These are phyloP conservation scores for Peniophora sp. DNA, from an alignment of 1,284 basidiomycete species.

Conservation along the genomic window DNA sequence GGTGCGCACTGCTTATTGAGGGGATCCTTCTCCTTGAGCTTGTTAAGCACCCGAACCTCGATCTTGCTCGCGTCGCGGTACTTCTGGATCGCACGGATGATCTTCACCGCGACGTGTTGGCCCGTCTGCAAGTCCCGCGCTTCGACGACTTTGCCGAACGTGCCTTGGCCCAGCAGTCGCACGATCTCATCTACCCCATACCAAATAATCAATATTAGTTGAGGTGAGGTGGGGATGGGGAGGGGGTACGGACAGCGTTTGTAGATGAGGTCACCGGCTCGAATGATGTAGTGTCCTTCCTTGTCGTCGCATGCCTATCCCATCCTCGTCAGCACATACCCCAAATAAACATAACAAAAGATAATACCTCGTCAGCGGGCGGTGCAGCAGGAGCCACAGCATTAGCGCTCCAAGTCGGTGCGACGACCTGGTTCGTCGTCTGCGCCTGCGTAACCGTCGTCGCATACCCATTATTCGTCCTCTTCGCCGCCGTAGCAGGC, in stretches of 20 bases:
- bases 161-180: constrained; percentile 90
- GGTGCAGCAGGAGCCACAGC: no score
- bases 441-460: no score
- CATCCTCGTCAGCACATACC: constrained; percentile 30
- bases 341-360: no score
- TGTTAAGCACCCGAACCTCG: constrained; percentile 92
- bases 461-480: no score
- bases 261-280: constrained; percentile 82
- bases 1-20: constrained; percentile 76
- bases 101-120: constrained; percentile 92
- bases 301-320: constrained; percentile 79
- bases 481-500: no score
- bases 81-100: constrained; percentile 94
- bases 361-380: no score
- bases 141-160: constrained; percentile 98
- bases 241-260: constrained; percentile 58
- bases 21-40: constrained; percentile 87
- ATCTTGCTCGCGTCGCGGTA: constrained; percentile 99
- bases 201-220: background rate
- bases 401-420: no score
- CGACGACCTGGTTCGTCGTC: no score
- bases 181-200: constrained; percentile 74
- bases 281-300: constrained; percentile 92
- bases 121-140: constrained; percentile 78
- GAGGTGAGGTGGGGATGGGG: constrained; percentile 3